Conservation (phyloP, 441 rosid species). For the Erodium texanum region DNA sequence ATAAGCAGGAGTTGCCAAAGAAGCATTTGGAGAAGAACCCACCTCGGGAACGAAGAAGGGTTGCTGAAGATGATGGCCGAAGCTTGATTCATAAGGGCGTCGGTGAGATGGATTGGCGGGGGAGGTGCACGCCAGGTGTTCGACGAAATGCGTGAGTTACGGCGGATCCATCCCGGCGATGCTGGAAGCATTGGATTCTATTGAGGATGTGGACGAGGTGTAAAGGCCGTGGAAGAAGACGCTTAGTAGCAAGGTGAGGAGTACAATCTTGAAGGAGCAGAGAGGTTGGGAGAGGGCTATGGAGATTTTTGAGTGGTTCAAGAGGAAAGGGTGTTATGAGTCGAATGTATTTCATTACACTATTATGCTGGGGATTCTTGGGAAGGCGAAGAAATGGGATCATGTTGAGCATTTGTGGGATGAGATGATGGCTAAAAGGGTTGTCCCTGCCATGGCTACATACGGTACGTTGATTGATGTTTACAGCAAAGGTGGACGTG, state of each 20-base stretch:
- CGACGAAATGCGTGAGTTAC: slow-evolving; percentile 3
- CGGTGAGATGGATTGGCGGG: not conserved
- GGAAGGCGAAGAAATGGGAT: not conserved
- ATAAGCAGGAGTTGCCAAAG: not conserved
- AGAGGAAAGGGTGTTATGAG: not conserved
- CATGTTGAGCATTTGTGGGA: not conserved
- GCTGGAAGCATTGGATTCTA: not conserved
- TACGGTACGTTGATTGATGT: slow-evolving; percentile 3
- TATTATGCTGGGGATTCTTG: slow-evolving; percentile 3
- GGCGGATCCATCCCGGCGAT: not conserved
- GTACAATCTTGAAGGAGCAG: slow-evolving; percentile 6
- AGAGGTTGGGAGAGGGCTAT: not conserved
- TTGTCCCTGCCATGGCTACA: not conserved
- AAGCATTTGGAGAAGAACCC: not conserved
- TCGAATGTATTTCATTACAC: slow-evolving; percentile 2
- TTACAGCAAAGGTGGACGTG: not conserved
- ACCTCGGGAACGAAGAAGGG: not conserved
- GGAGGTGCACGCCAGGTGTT: slow-evolving; percentile 7
- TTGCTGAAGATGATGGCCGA: not conserved
- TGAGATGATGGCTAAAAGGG: slow-evolving; percentile 1
- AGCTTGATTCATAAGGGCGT: not conserved
- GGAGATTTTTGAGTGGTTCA: slow-evolving; percentile 2
- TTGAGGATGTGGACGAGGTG: not conserved
- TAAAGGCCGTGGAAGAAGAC: not conserved
- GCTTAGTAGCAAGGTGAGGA: not conserved